These are phyloP conservation scores for Trichoderma koningiopsis DNA, from an alignment of 2,329 filamentous ascomycete genomes.

Conservation along the genomic window DNA sequence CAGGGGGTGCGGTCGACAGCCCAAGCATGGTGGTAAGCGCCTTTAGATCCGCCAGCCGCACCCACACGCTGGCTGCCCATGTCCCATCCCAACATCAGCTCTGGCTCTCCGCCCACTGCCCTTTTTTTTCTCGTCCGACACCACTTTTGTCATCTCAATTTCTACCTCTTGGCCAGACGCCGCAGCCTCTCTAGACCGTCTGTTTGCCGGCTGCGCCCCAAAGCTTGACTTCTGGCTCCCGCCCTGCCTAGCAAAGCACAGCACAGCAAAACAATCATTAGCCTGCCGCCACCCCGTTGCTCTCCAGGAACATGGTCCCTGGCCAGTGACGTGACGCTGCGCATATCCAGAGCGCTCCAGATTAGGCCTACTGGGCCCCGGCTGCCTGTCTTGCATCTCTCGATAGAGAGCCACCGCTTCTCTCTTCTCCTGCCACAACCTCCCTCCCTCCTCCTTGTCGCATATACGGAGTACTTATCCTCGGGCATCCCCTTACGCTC, in stretches of 20 bases:
- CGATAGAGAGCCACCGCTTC: constrained; percentile 12
- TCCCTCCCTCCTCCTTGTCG: background rate
- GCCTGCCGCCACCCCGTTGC: constrained; percentile 12
- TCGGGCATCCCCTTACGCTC: constrained; percentile 26
- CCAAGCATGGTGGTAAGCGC: constrained; percentile 24
- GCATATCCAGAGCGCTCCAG: constrained; percentile 29
- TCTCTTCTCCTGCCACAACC: background rate
- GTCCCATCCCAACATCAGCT: constrained; percentile 25
- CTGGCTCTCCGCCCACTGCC: constrained; percentile 21
- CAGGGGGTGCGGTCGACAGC: constrained; percentile 21
- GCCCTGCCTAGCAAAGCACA: background rate
- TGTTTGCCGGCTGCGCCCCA: constrained; percentile 19
- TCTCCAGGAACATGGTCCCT: constrained; percentile 37
- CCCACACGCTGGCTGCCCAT: constrained; percentile 15
- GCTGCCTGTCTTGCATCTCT: constrained; percentile 24
- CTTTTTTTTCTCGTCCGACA: constrained; percentile 21
- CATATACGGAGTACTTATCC: constrained; percentile 28
- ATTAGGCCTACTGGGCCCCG: constrained; percentile 5
- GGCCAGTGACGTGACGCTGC: constrained; percentile 36
- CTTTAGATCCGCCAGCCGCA: constrained; percentile 25
- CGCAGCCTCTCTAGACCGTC: constrained; percentile 14
- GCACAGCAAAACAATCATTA: background rate
- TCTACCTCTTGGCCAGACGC: constrained; percentile 17
- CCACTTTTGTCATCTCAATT: constrained; percentile 16
- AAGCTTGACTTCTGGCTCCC: constrained; percentile 7